These are phyloP conservation scores for Nigrospora osmanthi DNA, from an alignment of 2,329 filamentous ascomycete genomes.

Conservation along the genomic window DNA sequence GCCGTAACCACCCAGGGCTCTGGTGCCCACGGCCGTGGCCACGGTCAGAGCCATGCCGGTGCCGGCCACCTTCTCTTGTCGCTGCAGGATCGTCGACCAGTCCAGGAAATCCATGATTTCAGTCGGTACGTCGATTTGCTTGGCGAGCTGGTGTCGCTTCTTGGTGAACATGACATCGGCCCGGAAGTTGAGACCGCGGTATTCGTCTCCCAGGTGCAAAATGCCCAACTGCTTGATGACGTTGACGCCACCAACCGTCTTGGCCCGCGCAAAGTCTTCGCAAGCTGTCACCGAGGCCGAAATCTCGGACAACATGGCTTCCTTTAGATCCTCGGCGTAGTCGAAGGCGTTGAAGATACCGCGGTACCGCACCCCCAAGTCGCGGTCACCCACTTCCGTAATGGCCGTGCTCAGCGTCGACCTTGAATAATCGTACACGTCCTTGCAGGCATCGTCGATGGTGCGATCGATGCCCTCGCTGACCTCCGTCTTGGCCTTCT, in stretches of 20 bases:
- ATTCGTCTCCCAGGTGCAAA: conserved; percentile 80
- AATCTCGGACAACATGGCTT: conserved; percentile 85
- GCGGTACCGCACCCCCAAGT: conserved; percentile 79
- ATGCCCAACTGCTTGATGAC: conserved; percentile 84
- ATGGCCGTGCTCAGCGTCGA: conserved; percentile 71
- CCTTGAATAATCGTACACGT: conserved; percentile 80
- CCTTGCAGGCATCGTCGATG: conserved; percentile 77
- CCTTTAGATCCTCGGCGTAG: conserved; percentile 88
- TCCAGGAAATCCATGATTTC: conserved; percentile 95
- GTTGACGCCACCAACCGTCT: conserved; percentile 74
- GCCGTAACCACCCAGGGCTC: conserved; percentile 72
- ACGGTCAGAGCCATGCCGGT: conserved; percentile 93
- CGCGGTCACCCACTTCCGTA: conserved; percentile 62
- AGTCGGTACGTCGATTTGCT: conserved; percentile 79
- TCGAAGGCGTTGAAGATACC: conserved; percentile 79
- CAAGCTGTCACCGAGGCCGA: conserved; percentile 69
- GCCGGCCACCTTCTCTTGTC: conserved; percentile 89
- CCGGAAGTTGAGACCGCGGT: conserved; percentile 78
- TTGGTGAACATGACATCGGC: conserved; percentile 91
- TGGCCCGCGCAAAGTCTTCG: conserved; percentile 76
- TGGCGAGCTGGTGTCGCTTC: conserved; percentile 70
- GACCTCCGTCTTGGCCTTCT: conserved; percentile 71
- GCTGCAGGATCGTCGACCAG: conserved; percentile 70
- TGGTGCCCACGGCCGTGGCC: conserved; percentile 74
- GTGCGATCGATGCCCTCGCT: conserved; percentile 73